These are phyloP conservation scores for Thymus quinquecostatus DNA, from an alignment of 257 asterid genomes.

Conservation along the genomic window DNA sequence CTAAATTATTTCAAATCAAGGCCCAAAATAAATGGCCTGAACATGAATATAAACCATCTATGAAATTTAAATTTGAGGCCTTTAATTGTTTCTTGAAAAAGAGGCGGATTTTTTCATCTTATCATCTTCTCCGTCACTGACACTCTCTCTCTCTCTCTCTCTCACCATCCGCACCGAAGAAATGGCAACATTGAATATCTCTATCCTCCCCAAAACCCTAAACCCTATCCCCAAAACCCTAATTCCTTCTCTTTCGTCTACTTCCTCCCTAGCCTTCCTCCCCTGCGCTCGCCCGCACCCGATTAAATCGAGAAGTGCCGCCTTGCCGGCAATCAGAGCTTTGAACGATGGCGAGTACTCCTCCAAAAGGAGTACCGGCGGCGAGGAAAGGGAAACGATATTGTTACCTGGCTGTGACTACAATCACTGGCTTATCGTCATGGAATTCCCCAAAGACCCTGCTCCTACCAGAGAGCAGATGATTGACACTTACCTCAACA, in stretches of 20 bases:
- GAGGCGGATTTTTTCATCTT: conserved; percentile 26
- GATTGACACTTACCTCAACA: conserved; percentile 93
- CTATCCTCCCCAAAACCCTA: conserved; percentile 57
- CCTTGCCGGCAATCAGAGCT: conserved; percentile 58
- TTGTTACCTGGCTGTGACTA: conserved; percentile 99
- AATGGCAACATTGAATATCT: conserved; percentile 67
- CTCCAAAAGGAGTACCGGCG: conserved; percentile 54
- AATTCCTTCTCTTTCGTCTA: conserved; percentile 37
- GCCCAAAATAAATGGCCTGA: not conserved
- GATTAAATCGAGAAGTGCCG: conserved; percentile 43
- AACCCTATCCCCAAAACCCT: conserved; percentile 38
- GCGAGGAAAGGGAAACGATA: conserved; percentile 86
- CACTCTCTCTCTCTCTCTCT: not conserved
- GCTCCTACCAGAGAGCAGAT: conserved; percentile 96
- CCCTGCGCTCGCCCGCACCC: conserved; percentile 44
- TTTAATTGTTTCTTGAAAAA: not conserved
- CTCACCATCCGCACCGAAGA: not conserved
- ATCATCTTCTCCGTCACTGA: conserved; percentile 39
- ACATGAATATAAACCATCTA: no score
- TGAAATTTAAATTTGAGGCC: no score
- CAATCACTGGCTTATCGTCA: conserved; percentile 94
- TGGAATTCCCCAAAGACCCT: conserved; percentile 99
- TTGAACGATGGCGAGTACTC: conserved; percentile 62
- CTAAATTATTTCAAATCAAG: not conserved
- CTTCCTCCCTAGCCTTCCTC: conserved; percentile 45